Base-by-base conservation (phyloP, 345 rosid genomes). In the Adansonia digitata region DNA sequence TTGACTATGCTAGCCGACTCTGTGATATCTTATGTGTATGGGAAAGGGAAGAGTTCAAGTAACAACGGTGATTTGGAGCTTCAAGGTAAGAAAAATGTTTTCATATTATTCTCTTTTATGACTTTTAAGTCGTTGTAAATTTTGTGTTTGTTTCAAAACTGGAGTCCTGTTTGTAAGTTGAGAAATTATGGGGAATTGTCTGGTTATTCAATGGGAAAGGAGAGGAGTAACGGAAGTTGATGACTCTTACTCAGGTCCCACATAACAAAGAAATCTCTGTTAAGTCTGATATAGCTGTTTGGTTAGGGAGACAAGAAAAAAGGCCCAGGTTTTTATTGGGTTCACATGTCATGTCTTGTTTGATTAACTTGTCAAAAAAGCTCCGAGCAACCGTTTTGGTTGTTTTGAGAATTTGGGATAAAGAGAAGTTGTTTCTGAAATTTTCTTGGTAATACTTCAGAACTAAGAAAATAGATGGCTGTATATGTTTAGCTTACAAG, bases 1-100 rank as follows among this genome's bases (percentile, higher is more conserved):
- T 31, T 93, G 51, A 91, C 94, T 7, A 90, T 89, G 97, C 77
- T 89, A 24, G 94, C 94, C 72, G 97, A 93, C 80, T 88, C 84
- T 59, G 73, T 79, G 49, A 72, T 93, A 53, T 75, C 84, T 72
- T 70, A 82, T 79, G 82, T 89, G 22, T 84, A 84, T 78, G 79
- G 86, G 27, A 90, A 84, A 74, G 40, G 72, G 27, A 72, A 73
- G 74, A 68, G 53, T 6, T 57, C 2, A 27, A 42, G 42, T 57
- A 49, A 74, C 53, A 63, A 70, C 75, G 84, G 71, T 5, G 93
- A 85, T 73, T n/a, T 86, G 53, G 92, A 90, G 79, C 75, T 68
- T 79, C 90, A 85, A 88, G 93, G 92, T 89, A 70, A 31, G 80
- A 4, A 7, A 3, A 14, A 26, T 9, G 35, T 5, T 35, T 71